Base-by-base conservation (phyloP, 441 rosid genomes). In the Erodium moschatum region DNA sequence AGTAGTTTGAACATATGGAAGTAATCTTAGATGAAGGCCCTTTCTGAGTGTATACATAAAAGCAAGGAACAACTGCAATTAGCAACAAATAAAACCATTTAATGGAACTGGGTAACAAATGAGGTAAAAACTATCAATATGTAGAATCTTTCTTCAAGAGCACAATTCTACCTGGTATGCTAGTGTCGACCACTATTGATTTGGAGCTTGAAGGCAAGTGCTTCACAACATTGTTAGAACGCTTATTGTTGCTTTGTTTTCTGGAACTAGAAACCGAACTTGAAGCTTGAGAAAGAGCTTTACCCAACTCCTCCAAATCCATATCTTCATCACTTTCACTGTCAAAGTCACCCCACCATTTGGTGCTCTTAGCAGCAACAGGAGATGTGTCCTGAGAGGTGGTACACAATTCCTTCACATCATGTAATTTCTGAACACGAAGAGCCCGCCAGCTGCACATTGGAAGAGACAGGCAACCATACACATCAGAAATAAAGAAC, bases 41-140 rank as follows among this genome's bases (percentile, higher is more conserved):
- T 75, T 77, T 88, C 73, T 79, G 79, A 50, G 85, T 75, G 75
- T 88, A 89, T 61, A 88, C 68, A 78, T 93, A 90, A 78, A 93
- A 93, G 81, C 98, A 93, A n/a, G 97, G 96, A 80, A 89, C 72
- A 74, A 84, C 95, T 71, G 84, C 79, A 78, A 79, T 69, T 21
- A 65, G 35, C 68, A 74, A 74, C 77, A 6, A 66, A 67, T 35
- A n/a, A 13, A 68, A 71, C 56, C n/a, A 24, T 33, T 35, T 50
- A 35, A 66, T 35, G 68, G 10, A 15, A 16, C 16, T 6, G 5
- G 6, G 40, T 9, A 64, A 18, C 27, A 46, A 19, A 20, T 9
- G 3, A 44, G 5, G 27, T 24, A 24, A 24, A 24, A 24, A 24
- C 27, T 24, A 24, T 24, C 27, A 31, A 31, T 31, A 54, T 16